Evolutionary conservation across 108 stramenopile species (phyloP), one percentile per base, ranked within the genome.

Genomic region (Cyclotella sp.): DNA sequence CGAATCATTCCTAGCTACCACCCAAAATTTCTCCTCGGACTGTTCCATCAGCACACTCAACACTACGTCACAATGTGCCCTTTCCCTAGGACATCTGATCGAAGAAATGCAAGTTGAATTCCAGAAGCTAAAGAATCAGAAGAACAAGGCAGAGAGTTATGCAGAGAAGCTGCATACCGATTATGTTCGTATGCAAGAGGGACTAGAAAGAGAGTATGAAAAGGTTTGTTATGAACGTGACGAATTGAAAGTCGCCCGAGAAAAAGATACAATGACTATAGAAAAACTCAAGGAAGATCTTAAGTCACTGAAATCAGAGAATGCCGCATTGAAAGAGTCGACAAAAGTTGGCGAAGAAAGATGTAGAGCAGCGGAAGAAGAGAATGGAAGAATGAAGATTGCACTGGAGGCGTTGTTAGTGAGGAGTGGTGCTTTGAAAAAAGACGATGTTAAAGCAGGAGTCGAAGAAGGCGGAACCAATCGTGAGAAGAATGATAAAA

Each of bases 381-480:
- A 58, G 55, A 58, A 28, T 5, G 55, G 55, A 14, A 58, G 26
- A 21, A 58, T 58, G 55, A 58, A 58, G 55, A 58, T 27, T 58
- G 47, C 47, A n/a, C 47, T 49, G 47, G 47, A 49, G 47, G 47
- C 47, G 6, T 49, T 49, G 47, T 9, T 49, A n/a, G 47, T 49
- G n/a, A 16, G 47, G n/a, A 49, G 47, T 49, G 47, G 47, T 49
- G 47, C 47, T n/a, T n/a, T 49, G 47, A 49, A 49, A 9, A 49
- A 49, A 9, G 47, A 49, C n/a, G 47, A n/a, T 49, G n/a, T n/a
- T 3, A 49, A 3, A 16, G 2, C 15, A 9, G 28, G 21, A 24
- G 5, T 9, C 22, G 59, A 21, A 24, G 30, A 21, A 49, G 47
- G 47, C 6, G 47, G 1, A 49, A 9, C 18, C 3, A 16, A 9